Evolutionary conservation across 2,329 filamentous ascomycete species (phyloP).

Genomic region (Microsporum canis): DNA sequence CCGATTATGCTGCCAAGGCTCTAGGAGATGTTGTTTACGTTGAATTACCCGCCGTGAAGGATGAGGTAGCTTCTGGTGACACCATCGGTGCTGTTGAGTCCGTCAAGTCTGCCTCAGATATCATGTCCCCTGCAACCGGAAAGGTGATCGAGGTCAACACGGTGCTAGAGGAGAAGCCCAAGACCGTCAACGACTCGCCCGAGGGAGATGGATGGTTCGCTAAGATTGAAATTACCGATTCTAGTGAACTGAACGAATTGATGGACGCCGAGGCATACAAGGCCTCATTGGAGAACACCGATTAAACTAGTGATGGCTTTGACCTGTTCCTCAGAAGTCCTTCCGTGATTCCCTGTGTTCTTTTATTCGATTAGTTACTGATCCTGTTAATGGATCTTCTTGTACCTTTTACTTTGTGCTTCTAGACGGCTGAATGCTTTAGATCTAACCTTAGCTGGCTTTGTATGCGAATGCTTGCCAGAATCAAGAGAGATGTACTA

Average conservation of each 20-base stretch:
- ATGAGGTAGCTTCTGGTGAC: constrained; percentile 63
- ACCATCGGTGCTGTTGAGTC: constrained; percentile 91
- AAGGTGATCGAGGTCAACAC: constrained; percentile 64
- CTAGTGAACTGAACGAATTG: constrained; percentile 58
- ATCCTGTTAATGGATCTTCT: background rate
- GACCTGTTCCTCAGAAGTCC: background rate
- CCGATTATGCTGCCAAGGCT: constrained; percentile 77
- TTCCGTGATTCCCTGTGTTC: background rate
- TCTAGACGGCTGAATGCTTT: background rate
- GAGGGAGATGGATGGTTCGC: constrained; percentile 91
- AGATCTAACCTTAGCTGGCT: background rate
- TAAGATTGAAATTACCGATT: constrained; percentile 65
- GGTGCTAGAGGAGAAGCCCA: constrained; percentile 70
- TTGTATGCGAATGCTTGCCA: background rate
- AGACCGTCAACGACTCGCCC: constrained; percentile 76
- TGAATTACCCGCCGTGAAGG: constrained; percentile 67
- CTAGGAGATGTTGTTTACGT: constrained; percentile 97
- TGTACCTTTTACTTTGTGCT: background rate
- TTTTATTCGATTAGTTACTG: background rate
- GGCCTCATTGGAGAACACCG: constrained; percentile 51
- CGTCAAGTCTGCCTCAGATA: constrained; percentile 96
- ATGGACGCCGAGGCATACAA: constrained; percentile 73
- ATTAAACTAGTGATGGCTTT: constrained; percentile 10
- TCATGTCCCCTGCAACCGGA: constrained; percentile 77
- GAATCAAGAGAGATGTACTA: background rate